phyloP scores from a whole-genome alignment of 352 stramenopile species.

The Pythium oligandrum region DNA sequence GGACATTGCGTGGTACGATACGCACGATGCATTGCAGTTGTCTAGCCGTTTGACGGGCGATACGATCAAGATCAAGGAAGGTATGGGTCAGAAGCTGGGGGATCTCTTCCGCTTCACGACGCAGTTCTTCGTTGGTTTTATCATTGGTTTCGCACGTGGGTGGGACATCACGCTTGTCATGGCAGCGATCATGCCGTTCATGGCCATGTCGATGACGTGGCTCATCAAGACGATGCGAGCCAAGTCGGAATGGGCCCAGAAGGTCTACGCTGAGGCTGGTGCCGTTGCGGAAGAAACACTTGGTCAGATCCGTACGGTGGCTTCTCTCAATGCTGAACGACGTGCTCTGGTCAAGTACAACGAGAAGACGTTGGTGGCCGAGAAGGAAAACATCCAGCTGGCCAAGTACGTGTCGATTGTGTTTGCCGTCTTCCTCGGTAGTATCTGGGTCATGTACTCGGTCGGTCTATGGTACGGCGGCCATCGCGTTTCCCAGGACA shows the following conservation, averaged over 20 bases:
- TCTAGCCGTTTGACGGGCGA: slow-evolving; percentile 22
- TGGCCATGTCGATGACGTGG: slow-evolving; percentile 18
- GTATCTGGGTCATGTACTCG: slow-evolving; percentile 45
- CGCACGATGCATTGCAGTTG: slow-evolving; percentile 18
- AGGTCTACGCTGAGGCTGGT: too few relatives aligned
- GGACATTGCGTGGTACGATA: slow-evolving; percentile 29
- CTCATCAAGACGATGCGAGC: slow-evolving; percentile 20
- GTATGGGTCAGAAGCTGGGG: slow-evolving; percentile 32
- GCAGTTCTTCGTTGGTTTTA: slow-evolving; percentile 24
- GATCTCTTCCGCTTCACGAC: slow-evolving; percentile 19
- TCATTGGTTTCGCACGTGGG: slow-evolving; percentile 23
- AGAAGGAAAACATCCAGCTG: slow-evolving; percentile 31
- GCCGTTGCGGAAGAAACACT: slow-evolving; percentile 19
- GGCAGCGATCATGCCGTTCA: slow-evolving; percentile 22
- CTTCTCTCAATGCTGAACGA: slow-evolving; percentile 23
- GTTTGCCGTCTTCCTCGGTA: slow-evolving; percentile 32
- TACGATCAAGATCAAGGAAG: too few relatives aligned
- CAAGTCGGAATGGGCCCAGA: slow-evolving; percentile 19
- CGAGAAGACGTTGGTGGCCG: slow-evolving; percentile 13
- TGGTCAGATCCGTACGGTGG: slow-evolving; percentile 22
- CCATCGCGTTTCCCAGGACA: slow-evolving; percentile 26
- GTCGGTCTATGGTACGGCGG: slow-evolving; percentile 53
- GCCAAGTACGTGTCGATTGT: slow-evolving; percentile 27
- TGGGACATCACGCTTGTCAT: slow-evolving; percentile 33
- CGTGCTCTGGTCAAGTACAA: slow-evolving; percentile 19